Percentiles rank a stretch among this genome's conserved stretches.
These are phyloP conservation scores for Colletotrichum limetticola DNA, from an alignment of 2,329 filamentous ascomycete species.

Conservation along the genomic window DNA sequence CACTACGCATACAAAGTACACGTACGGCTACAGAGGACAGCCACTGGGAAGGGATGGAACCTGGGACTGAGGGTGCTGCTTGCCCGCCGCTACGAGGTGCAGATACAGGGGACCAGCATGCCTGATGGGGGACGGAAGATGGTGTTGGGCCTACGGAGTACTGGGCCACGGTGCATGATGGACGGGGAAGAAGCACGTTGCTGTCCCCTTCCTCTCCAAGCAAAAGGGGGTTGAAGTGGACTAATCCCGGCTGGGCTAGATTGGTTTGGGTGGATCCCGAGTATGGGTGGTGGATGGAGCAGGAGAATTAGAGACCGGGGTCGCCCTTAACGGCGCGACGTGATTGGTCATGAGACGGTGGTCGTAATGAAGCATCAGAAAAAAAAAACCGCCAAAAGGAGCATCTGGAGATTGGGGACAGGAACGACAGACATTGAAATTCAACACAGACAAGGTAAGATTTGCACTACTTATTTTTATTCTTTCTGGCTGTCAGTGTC, in stretches of 20 bases:
- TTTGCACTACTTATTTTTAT: not conserved
- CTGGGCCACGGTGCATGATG: not conserved
- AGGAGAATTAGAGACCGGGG: slow-evolving; percentile 30
- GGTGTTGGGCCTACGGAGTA: not conserved
- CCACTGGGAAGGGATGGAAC: not conserved
- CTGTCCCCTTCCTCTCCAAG: slow-evolving; percentile 4
- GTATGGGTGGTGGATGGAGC: slow-evolving; percentile 24
- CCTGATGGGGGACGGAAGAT: not conserved
- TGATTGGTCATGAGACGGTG: slow-evolving; percentile 13
- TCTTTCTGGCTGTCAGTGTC: not conserved
- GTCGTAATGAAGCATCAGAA: slow-evolving; percentile 34
- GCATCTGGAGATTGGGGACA: slow-evolving; percentile 32
- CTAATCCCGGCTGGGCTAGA: slow-evolving; percentile 22
- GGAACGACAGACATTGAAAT: slow-evolving; percentile 18
- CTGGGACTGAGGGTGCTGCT: not conserved
- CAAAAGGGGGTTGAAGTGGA: slow-evolving; percentile 30
- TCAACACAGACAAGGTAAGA: slow-evolving; percentile 11
- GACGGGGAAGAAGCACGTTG: slow-evolving; percentile 22
- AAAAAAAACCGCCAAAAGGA: slow-evolving; percentile 33
- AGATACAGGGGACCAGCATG: slow-evolving; percentile 6
- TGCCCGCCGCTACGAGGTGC: not conserved
- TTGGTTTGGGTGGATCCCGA: slow-evolving; percentile 5
- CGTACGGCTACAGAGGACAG: not conserved
- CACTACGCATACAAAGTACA: not conserved
- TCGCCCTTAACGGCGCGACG: not conserved